Conservation (phyloP, 192 early-diverging fungal genomes). For the Dimargaris verticillata region DNA sequence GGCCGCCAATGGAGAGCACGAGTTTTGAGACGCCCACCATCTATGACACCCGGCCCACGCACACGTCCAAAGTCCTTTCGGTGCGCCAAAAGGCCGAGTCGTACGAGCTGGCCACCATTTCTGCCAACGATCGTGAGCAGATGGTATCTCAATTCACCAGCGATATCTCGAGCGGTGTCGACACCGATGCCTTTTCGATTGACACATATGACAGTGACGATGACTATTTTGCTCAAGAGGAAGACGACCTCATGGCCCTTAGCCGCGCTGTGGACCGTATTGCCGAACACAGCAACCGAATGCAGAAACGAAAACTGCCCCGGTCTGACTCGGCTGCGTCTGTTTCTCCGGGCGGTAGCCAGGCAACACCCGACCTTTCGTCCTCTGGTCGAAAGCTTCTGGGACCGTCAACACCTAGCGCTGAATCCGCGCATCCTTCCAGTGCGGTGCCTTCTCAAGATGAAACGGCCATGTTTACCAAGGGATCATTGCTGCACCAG, state of each 20-base stretch:
- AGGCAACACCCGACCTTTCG: not conserved
- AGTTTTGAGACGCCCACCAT: conserved; percentile 16
- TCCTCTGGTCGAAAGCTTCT: not conserved
- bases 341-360: not conserved
- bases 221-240: conserved; percentile 20
- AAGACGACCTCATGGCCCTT: conserved; percentile 13
- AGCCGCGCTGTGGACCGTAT: not conserved
- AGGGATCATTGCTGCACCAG: not conserved
- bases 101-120: conserved; percentile 21
- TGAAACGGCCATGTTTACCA: not conserved
- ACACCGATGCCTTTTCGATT: conserved; percentile 1
- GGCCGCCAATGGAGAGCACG: conserved; percentile 60
- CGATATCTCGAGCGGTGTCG: conserved; percentile 16
- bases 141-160: not conserved
- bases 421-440: not conserved
- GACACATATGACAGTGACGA: conserved; percentile 22
- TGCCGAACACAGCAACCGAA: not conserved
- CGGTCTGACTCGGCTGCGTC: too few species aligned
- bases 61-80: conserved; percentile 17
- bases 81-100: conserved; percentile 26
- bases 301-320: not conserved
- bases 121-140: conserved; percentile 2
- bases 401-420: not conserved
- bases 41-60: conserved; percentile 2
- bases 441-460: not conserved